A percentile compares a stretch with the other conserved stretches of the same genome.
phyloP scores from a whole-genome alignment of 176 grass and related monocot genomes.

The Luzula sylvatica region DNA sequence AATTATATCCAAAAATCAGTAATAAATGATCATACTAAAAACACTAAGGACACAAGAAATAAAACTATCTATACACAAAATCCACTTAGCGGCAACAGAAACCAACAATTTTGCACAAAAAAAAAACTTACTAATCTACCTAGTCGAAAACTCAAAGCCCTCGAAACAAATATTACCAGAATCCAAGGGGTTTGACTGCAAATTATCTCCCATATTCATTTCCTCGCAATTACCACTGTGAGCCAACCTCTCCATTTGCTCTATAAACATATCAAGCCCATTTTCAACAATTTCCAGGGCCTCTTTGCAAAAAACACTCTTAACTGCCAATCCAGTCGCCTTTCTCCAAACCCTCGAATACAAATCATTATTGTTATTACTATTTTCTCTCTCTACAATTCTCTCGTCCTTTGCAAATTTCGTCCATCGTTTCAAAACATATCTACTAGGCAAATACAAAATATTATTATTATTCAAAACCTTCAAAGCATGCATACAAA shows the following conservation, averaged over 20 bases:
- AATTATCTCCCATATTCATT: background rate
- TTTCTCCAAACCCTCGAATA: slow-evolving; percentile 22
- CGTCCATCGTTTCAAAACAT: slow-evolving; percentile 30
- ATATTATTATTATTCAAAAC: slow-evolving; percentile 51
- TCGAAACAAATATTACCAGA: too few relatives aligned
- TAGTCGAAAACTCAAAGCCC: too few relatives aligned
- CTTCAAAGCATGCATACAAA: slow-evolving; percentile 43
- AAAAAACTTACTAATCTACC: background rate
- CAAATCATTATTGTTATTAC: background rate
- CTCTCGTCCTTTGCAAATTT: slow-evolving; percentile 30
- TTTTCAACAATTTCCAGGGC: slow-evolving; percentile 30
- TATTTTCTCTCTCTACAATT: slow-evolving; percentile 13
- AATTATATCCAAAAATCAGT: too few relatives aligned
- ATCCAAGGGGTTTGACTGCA: too few relatives aligned
- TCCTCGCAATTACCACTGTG: slow-evolving; percentile 14
- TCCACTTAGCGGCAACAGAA: too few relatives aligned
- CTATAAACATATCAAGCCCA: slow-evolving; percentile 29
- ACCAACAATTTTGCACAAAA: too few relatives aligned
- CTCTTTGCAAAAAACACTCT: slow-evolving; percentile 26
- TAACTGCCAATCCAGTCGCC: slow-evolving; percentile 21
- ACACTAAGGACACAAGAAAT: too few relatives aligned
- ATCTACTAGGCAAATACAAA: slow-evolving; percentile 29
- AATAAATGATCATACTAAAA: too few relatives aligned
- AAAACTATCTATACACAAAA: too few relatives aligned
- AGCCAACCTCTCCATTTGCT: slow-evolving; percentile 32